Evolutionary conservation across 73 alveolate genomes (phyloP), one percentile per base, ranked within the genome.

Genomic region (Halteria grandinella): DNA sequence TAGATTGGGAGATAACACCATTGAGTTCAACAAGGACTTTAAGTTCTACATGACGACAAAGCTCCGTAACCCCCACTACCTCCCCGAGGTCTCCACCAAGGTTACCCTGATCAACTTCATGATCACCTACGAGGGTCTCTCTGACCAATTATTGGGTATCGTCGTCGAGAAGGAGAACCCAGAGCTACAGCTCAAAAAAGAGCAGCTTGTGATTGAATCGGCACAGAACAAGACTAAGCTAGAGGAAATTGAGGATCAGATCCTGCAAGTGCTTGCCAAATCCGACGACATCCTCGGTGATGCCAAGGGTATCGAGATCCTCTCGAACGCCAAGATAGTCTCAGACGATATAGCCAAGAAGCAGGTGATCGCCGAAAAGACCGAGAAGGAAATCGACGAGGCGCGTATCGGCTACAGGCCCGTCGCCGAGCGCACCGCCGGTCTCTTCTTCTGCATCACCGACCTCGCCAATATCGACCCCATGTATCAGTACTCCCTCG

Each of bases 111-210:
- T 97, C 33, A 97, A 97, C 91, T 97, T 97, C 75, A 97, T 97
- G 97, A 97, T 97, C 83, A 97, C 99, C 32, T 96, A 88, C 82
- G 99, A 96, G 64, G 99, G 99, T 25, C 92, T 97, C 31, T 92
- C 93, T 83, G 99, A 97, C 84, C 98, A 97, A 86, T 78, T 97
- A 84, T 72, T 97, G 78, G 98, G 97, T 79, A 96, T 90, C 57
- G 98, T 97, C 49, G 99, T 97, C 32, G 98, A 89, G 83, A 95
- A 97, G 66, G 99, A 97, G 78, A 97, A 97, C 58, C 99, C 99
- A 7, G 99, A 97, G 84, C 77, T 97, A 21, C 98, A 96, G 53
- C 94, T 92, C 15, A 97, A 97, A 69, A 97, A 93, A 88, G 99
- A 96, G 34, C 92, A 97, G 73, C 74, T 97, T 45, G 94, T 97